Conservation (phyloP, 805 yeast species). For the Soucietia sequanensis region DNA sequence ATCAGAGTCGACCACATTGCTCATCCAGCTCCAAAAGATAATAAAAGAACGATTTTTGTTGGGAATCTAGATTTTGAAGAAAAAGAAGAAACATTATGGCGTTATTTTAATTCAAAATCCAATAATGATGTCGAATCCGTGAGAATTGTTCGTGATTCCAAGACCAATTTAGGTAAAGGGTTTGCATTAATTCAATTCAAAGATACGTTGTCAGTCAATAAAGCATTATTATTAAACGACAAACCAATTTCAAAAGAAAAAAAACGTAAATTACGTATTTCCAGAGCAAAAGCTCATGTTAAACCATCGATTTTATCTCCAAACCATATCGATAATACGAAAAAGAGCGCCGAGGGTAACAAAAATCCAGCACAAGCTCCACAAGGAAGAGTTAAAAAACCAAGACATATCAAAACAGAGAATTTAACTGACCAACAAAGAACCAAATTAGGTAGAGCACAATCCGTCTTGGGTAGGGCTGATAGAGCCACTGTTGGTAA, state of each 20-base stretch:
- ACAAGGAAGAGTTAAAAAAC: slow-evolving; percentile 1
- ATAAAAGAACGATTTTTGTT: slow-evolving; percentile 80
- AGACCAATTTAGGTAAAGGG: slow-evolving; percentile 95
- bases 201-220: slow-evolving; percentile 68
- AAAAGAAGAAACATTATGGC: slow-evolving; percentile 86
- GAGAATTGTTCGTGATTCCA: slow-evolving; percentile 85
- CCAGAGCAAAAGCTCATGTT: slow-evolving; percentile 49
- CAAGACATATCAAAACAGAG: slow-evolving; percentile 5
- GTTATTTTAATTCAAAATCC: slow-evolving; percentile 55
- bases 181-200: slow-evolving; percentile 93
- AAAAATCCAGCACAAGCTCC: slow-evolving; percentile 7
- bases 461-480: slow-evolving; percentile 70
- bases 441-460: slow-evolving; percentile 79
- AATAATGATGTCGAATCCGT: slow-evolving; percentile 74
- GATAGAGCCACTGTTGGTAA: slow-evolving; percentile 71
- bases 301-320: slow-evolving; percentile 46
- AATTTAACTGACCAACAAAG: slow-evolving; percentile 63
- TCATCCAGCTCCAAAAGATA: slow-evolving; percentile 84
- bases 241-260: slow-evolving; percentile 49
- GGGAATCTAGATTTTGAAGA: slow-evolving; percentile 95
- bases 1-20: slow-evolving; percentile 90
- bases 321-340: slow-evolving; percentile 37
- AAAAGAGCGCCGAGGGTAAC: slow-evolving; percentile 20
- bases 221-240: slow-evolving; percentile 76
- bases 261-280: slow-evolving; percentile 68